Conservation (phyloP, 768 basidiomycete species). For the Mycena latifolia region DNA sequence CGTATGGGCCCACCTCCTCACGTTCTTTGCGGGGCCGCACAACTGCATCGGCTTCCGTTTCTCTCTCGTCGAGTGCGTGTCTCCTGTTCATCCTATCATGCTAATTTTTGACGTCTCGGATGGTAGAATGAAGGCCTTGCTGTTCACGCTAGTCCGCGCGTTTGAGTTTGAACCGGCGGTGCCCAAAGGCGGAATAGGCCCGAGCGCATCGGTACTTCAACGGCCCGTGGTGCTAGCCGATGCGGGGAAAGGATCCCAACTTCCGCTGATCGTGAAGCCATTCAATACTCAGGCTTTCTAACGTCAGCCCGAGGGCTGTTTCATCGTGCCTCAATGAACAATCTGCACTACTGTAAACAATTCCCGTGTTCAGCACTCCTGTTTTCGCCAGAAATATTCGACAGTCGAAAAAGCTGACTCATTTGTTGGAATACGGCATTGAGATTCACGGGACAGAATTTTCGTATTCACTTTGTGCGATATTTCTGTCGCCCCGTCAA, state of each 20-base stretch:
- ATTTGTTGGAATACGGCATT: too few relatives aligned
- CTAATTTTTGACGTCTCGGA: not conserved
- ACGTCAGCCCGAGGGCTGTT: too few relatives aligned
- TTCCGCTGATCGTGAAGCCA: not conserved
- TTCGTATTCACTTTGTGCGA: too few relatives aligned
- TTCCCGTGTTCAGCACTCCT: too few relatives aligned
- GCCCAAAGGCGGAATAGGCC: not conserved
- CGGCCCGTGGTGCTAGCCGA: not conserved
- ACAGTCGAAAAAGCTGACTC: too few relatives aligned
- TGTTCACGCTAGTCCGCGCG: constrained; percentile 55
- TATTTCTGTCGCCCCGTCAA: too few relatives aligned
- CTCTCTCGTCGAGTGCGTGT: constrained; percentile 50
- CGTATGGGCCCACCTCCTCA: too few relatives aligned
- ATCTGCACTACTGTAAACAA: too few relatives aligned
- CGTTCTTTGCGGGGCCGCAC: too few relatives aligned
- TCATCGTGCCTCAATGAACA: too few relatives aligned
- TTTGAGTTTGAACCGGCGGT: constrained; percentile 53
- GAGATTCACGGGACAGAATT: too few relatives aligned
- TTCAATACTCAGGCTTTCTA: not conserved
- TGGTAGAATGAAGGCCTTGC: constrained; percentile 50
- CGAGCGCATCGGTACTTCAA: not conserved
- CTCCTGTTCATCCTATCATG: not conserved
- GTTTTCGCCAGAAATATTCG: too few relatives aligned
- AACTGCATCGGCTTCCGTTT: constrained; percentile 69
- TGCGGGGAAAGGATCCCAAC: not conserved